These are phyloP conservation scores for Garcia nutans DNA, from an alignment of 345 rosid genomes.

Conservation along the genomic window DNA sequence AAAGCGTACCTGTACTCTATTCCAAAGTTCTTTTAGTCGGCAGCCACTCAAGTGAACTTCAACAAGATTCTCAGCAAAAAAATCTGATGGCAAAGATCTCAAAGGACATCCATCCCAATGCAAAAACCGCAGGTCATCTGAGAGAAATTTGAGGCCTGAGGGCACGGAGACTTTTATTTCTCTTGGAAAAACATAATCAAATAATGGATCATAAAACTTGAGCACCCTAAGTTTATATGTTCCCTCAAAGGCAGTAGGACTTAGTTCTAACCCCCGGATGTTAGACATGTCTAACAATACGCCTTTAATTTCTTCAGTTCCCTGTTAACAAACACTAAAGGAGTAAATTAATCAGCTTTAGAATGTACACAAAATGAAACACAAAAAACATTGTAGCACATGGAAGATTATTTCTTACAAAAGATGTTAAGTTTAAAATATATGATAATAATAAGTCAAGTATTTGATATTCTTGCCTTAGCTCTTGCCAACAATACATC, in stretches of 20 bases:
- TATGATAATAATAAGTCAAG: neutral
- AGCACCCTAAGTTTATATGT: neutral
- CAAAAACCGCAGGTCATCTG: constrained; percentile 2
- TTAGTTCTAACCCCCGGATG: neutral
- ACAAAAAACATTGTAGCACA: no score
- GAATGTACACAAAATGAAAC: no score
- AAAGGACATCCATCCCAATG: neutral
- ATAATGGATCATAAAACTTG: neutral
- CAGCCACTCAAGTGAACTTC: neutral
- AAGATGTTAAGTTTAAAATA: no score
- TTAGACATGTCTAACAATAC: neutral
- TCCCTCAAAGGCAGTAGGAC: neutral
- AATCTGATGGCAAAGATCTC: neutral
- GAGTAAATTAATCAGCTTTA: neutral
- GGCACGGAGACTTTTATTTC: neutral
- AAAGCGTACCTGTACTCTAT: neutral
- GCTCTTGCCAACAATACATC: neutral
- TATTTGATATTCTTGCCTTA: neutral
- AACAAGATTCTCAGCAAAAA: constrained; percentile 3
- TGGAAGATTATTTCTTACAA: no score
- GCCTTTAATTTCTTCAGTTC: neutral
- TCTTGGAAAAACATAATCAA: no score
- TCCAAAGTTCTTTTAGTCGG: neutral
- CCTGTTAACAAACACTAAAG: neutral
- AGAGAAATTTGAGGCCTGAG: neutral